These are phyloP conservation scores for Cladosporium sphaerospermum DNA, from an alignment of 2,329 filamentous ascomycete species.

Conservation along the genomic window DNA sequence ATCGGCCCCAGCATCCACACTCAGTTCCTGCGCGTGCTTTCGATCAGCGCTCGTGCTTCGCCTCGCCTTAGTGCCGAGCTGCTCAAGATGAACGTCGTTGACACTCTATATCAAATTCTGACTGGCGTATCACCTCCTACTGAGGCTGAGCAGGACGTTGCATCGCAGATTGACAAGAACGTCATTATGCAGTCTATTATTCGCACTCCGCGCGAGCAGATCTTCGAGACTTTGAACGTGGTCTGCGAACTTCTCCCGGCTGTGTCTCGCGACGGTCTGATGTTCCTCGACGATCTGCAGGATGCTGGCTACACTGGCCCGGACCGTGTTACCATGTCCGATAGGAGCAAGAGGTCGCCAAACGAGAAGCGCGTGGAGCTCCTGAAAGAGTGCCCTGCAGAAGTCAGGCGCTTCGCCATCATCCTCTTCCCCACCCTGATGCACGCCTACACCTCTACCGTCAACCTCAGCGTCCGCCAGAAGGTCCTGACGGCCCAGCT, in stretches of 20 bases:
- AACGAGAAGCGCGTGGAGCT: slow-evolving; percentile 79
- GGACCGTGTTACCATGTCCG: slow-evolving; percentile 38
- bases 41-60: slow-evolving; percentile 84
- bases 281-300: slow-evolving; percentile 45
- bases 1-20: slow-evolving; percentile 94
- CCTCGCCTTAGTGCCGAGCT: slow-evolving; percentile 81
- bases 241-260: slow-evolving; percentile 89
- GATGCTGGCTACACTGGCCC: slow-evolving; percentile 45
- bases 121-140: slow-evolving; percentile 89
- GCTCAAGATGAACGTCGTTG: slow-evolving; percentile 93
- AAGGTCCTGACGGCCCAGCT: slow-evolving; percentile 93
- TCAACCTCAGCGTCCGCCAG: slow-evolving; percentile 88
- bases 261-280: slow-evolving; percentile 53
- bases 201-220: slow-evolving; percentile 88
- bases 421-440: slow-evolving; percentile 92
- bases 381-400: slow-evolving; percentile 71
- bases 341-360: slow-evolving; percentile 48
- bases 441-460: slow-evolving; percentile 94
- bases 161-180: slow-evolving; percentile 86
- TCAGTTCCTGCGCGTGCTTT: slow-evolving; percentile 85
- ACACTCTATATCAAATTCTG: slow-evolving; percentile 94
- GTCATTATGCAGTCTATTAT: slow-evolving; percentile 98
- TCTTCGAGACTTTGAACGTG: slow-evolving; percentile 94
- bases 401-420: slow-evolving; percentile 86
- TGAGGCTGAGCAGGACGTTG: slow-evolving; percentile 64